Base-by-base conservation (phyloP, 176 grass and related monocot genomes). In the Paspalum vaginatum region DNA sequence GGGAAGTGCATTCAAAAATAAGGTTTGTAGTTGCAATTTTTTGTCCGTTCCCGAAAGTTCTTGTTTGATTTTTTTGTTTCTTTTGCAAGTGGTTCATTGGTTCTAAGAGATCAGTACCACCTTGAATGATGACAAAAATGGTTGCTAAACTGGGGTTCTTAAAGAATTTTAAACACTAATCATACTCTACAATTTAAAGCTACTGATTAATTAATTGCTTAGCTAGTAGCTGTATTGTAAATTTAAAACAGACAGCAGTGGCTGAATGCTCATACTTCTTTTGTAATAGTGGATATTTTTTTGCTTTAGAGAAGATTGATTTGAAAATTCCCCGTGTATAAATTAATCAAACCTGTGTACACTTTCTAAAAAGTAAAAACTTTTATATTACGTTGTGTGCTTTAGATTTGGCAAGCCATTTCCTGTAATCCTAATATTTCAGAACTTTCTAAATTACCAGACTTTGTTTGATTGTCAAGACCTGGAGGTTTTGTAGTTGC, bases 1-100 rank as follows among this genome's bases (percentile, higher is more conserved):
- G 96, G 96, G 96, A 70, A 98, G 96, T 70, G 96, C 96, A 81
- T 98, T 98, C 84, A 98, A 95, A 86, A 98, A 98, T 93, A 98
- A 98, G 96, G 96, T 98, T 14, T 4, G 11, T 88, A 21, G 42
- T 16, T 65, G 64, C 54, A 76, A 58, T 41, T 80, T 32, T 57
- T 43, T 16, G 3, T 65, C 9, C 55, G 75, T 74, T 75, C 7
- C 62, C 17, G 12, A 42, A 48, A 65, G 38, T 83, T 52, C 53
- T 74, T 12, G 24, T 68, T 70, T 60, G 32, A 17, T 21, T 15
- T 87, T n/a, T 37, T 49, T 46, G 12, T 45, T 75, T 40, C 8
- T 53, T 10, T 4, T 76, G 12, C 18, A 25, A 40, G 7, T 77
- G 40, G 41, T 55, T 47, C 24, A 40, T 5, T 77, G 40, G 41